Base-by-base conservation (phyloP, 2,329 filamentous ascomycete species). In the Exophiala alcalophila region DNA sequence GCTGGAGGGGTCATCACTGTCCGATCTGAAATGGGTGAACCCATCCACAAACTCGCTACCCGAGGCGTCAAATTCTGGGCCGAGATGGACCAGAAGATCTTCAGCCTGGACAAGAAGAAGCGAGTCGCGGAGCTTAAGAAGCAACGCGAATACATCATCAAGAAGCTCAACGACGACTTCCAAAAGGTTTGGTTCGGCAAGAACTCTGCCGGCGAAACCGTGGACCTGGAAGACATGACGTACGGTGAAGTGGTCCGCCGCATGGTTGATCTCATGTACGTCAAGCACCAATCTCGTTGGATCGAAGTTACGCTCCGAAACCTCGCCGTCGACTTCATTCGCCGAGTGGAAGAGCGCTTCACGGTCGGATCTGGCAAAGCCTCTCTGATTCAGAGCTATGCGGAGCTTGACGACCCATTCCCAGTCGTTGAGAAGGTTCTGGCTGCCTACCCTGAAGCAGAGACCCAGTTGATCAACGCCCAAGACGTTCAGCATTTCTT, bases 81-180 rank as follows among this genome's bases (percentile, higher is more conserved):
- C 35, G 94, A 98, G 70, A 95, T 98, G 89, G 92, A 98, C 61
- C 80, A 94, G 66, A 96, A 94, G 70, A 97, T 98, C 60, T 98
- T 98, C 74, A 85, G 81, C 61, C 73, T 98, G 34, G 90, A 95
- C 67, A 96, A 94, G 73, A 88, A 91, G 61, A 95, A 96, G 75
- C 83, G 89, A 28, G 74, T 95, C 15, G 77, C 84, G 2, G 89
- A 92, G 68, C 76, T 96, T 28, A 87, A 88, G 73, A 94, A 92
- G 71, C 83, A 86, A 62, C 83, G 86, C 38, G 82, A 87, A 34
- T 84, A 94, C 69, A 94, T 95, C 65, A 95, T 96, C 70, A 84
- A 90, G 74, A 92, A 91, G 66, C 80, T 96, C 57, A 96, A 96
- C 60, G 88, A 90, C 53, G 89, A 96, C 65, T 96, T 90, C 74